These are phyloP conservation scores for Neoboletus subvelutipes DNA, from an alignment of 768 basidiomycete species.

Conservation along the genomic window DNA sequence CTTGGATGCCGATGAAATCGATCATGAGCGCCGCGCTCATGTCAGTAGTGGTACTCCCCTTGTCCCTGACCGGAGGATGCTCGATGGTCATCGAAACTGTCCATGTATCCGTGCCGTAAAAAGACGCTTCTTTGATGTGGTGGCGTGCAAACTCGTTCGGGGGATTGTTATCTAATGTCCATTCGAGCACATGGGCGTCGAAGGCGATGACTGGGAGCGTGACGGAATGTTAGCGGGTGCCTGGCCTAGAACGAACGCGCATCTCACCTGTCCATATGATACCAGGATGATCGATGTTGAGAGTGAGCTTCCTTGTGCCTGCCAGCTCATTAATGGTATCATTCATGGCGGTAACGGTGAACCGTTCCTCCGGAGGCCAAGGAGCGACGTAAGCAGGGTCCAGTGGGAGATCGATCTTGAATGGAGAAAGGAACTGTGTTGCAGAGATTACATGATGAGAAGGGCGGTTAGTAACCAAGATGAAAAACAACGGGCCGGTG, in stretches of 20 bases:
- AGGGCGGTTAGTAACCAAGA: neutral
- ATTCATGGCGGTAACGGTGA: conserved; percentile 58
- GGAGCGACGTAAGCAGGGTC: conserved; percentile 50
- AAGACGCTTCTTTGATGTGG: conserved; percentile 90
- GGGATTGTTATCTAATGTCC: conserved; percentile 80
- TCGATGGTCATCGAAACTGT: conserved; percentile 70
- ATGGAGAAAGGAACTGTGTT: conserved; percentile 76
- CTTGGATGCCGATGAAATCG: conserved; percentile 81
- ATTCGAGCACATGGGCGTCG: conserved; percentile 83
- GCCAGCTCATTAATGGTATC: conserved; percentile 51
- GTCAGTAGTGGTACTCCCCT: neutral
- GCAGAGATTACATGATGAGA: neutral
- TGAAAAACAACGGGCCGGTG: neutral
- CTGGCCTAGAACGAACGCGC: neutral
- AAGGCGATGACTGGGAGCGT: conserved; percentile 70
- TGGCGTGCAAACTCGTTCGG: conserved; percentile 76
- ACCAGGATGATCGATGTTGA: conserved; percentile 74
- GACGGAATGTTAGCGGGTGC: neutral
- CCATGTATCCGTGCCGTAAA: conserved; percentile 76
- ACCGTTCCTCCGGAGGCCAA: conserved; percentile 41
- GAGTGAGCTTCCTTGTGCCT: conserved; percentile 67
- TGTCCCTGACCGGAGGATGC: conserved; percentile 31
- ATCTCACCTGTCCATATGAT: conserved; percentile 81
- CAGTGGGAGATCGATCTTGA: conserved; percentile 67
- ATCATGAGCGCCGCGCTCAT: conserved; percentile 42